Conservation (phyloP, 2,329 filamentous ascomycete genomes). For the Colletotrichum musae region DNA sequence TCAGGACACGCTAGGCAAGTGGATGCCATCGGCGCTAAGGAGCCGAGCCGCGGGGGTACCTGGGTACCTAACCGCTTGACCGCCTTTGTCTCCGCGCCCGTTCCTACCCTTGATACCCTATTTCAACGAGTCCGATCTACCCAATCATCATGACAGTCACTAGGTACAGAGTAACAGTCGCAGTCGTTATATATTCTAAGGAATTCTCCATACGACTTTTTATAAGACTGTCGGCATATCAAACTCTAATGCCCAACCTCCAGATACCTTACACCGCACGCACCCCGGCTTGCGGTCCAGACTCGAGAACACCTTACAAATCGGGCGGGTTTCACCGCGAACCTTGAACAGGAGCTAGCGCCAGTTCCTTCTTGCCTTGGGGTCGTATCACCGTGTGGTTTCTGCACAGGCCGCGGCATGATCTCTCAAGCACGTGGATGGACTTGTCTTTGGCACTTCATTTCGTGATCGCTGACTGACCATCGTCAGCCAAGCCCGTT, state of each 20-base stretch:
- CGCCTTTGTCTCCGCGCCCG: neutral
- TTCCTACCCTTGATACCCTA: too few relatives aligned
- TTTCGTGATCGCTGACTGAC: too few relatives aligned
- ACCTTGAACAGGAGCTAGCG: neutral
- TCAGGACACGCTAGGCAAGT: neutral
- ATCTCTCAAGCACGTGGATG: too few relatives aligned
- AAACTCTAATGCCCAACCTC: neutral
- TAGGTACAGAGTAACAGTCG: too few relatives aligned
- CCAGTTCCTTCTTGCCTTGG: neutral
- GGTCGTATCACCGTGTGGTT: neutral
- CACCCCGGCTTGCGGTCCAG: neutral
- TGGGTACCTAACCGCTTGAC: too few relatives aligned
- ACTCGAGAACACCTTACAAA: neutral
- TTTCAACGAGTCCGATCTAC: too few relatives aligned
- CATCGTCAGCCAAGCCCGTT: too few relatives aligned
- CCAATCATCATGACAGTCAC: too few relatives aligned
- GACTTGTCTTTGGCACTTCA: too few relatives aligned
- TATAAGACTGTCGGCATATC: slow-evolving; percentile 1
- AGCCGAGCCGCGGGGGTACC: slow-evolving; percentile 2
- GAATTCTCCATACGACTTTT: neutral
- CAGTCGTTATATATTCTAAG: too few relatives aligned
- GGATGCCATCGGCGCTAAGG: slow-evolving; percentile 11
- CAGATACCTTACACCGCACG: neutral
- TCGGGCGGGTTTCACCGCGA: slow-evolving; percentile 8
- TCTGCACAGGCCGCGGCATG: too few relatives aligned